A percentile compares a stretch with the other conserved stretches of the same genome.
Evolutionary conservation across 768 basidiomycete genomes (phyloP).

Genomic region (Lepiota subincarnata): DNA sequence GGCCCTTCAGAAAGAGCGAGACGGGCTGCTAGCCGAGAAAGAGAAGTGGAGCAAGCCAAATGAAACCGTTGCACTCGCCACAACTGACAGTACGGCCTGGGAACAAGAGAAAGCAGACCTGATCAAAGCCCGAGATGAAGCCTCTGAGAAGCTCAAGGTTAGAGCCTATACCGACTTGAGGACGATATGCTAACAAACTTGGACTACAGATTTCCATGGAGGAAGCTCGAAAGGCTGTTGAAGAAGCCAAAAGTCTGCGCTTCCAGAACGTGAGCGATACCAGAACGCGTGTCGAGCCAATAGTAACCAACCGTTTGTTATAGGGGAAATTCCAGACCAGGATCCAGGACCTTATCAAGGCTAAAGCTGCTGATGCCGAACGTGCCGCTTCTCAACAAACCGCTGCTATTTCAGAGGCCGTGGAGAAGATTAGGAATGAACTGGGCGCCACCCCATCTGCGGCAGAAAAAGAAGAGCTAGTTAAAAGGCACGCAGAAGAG

Average conservation of each 20-base stretch:
- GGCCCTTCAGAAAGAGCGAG: conserved; percentile 53
- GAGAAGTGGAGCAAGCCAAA: conserved; percentile 34
- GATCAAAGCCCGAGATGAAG: conserved; percentile 55
- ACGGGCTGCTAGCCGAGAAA: conserved; percentile 59
- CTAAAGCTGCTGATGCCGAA: conserved; percentile 43
- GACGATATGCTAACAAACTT: neutral
- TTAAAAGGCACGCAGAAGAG: conserved; percentile 57
- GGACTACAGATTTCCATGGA: conserved; percentile 33
- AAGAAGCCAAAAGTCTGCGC: conserved; percentile 41
- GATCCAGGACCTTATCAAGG: conserved; percentile 48
- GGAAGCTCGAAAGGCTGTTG: conserved; percentile 37
- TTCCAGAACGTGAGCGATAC: conserved; percentile 34
- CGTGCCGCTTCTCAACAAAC: conserved; percentile 41
- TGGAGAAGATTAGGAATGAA: conserved; percentile 53
- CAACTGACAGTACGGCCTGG: conserved; percentile 30
- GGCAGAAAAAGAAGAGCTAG: conserved; percentile 35
- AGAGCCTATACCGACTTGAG: neutral
- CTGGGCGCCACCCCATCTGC: conserved; percentile 18
- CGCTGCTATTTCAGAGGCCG: conserved; percentile 49
- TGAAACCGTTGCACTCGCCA: conserved; percentile 25
- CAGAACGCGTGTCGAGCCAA: neutral
- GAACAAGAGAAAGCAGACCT: conserved; percentile 61
- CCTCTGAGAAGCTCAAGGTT: conserved; percentile 56
- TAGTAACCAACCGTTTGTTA: conserved; percentile 3
- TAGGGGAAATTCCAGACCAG: conserved; percentile 63